Evolutionary conservation across 2,329 filamentous ascomycete species (phyloP), one percentile per base, ranked within the genome.

Genomic region (Paracoccidioides brasiliensis): DNA sequence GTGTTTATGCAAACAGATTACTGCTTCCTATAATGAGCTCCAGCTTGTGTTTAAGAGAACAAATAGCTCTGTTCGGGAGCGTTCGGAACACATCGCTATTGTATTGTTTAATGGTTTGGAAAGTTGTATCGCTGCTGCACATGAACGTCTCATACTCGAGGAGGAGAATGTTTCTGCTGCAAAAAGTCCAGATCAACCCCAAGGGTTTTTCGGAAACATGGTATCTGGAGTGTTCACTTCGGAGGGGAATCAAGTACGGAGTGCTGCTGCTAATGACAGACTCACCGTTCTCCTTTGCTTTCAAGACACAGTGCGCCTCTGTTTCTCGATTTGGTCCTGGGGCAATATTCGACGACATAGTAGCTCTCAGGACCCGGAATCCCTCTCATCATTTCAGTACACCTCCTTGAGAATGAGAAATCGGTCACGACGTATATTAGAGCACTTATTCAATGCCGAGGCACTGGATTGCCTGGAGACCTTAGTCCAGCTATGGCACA

Each of bases 261-360:
- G 84, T 57, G 82, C 85, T 6, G 90, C 88, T n/a, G 90, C 90
- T 7, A 98, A 97, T 65, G 91, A 93, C 63, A 82, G 91, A 48
- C 77, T 98, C 28, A 97, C 93, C 0, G 91, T 98, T 22, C 78
- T 96, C 45, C 77, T 98, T n/a, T 94, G 90, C 9, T 95, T 98
- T 67, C 91, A 97, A 69, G 94, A 98, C 68, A 89, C 90, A 0
- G 88, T 97, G 57, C 83, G 89, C 30, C 87, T 95, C 52, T 95
- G 90, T 69, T 94, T 95, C 67, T 82, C 78, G 10, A 95, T 98
- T 53, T 98, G 94, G 93, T 87, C 88, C 0, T 98, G 93, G 91
- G 88, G 80, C 12, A 80, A 86, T 5, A 85, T 63, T 73, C 77
- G 67, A 57, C 64, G 64, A 50, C 64, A 64, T 15, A 57, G 52